Evolutionary conservation across 371 early-diverging fungal species (phyloP).

Genomic region (Mucor ambiguus): DNA sequence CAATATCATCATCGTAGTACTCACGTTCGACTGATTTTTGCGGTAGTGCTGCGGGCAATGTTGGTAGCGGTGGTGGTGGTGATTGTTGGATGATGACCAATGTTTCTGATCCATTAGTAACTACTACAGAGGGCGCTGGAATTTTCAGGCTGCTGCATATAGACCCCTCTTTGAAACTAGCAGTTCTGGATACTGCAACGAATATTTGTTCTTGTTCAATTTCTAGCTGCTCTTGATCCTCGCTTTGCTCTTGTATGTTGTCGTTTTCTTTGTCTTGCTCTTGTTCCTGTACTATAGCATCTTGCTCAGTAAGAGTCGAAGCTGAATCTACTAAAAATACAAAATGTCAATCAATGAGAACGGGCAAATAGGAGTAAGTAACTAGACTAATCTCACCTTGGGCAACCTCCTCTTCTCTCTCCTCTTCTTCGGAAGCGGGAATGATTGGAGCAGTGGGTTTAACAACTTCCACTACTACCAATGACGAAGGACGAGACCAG

Average conservation of each 20-base stretch:
- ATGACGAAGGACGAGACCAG: slow-evolving; percentile 10
- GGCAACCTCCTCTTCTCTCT: neutral
- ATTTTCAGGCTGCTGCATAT: neutral
- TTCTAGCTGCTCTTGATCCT: neutral
- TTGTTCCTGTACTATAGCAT: neutral
- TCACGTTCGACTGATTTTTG: slow-evolving; percentile 5
- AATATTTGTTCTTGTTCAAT: neutral
- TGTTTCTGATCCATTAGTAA: neutral
- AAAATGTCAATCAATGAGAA: neutral
- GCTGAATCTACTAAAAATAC: neutral
- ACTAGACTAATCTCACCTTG: slow-evolving; percentile 5
- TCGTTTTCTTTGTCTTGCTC: neutral
- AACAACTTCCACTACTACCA: neutral
- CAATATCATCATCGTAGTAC: slow-evolving; percentile 13
- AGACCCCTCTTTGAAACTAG: neutral
- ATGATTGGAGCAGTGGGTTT: neutral
- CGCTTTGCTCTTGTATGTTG: neutral
- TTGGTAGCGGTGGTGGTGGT: neutral
- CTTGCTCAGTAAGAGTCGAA: neutral
- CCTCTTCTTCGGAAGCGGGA: neutral
- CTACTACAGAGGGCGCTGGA: neutral
- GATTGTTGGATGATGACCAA: neutral
- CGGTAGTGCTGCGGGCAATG: neutral
- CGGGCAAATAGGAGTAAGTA: neutral
- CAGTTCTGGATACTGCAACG: neutral